Evolutionary conservation across 371 early-diverging fungal species (phyloP).

Genomic region (Circinella umbellata): DNA sequence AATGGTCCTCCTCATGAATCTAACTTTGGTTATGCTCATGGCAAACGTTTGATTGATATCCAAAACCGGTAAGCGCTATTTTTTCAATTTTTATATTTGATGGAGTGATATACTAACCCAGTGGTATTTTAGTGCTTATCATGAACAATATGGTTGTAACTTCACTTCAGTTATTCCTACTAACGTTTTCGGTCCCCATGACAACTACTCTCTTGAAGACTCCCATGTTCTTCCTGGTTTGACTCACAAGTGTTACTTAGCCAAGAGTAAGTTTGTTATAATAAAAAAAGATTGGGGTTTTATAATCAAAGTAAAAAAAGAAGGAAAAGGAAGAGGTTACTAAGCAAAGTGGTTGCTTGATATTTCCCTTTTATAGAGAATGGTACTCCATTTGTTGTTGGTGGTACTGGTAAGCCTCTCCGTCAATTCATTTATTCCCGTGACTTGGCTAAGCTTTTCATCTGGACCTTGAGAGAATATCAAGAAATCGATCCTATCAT

Average conservation of each 20-base stretch:
- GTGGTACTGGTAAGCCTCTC: conserved; percentile 83
- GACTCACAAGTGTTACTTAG: conserved; percentile 87
- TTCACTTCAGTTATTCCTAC: conserved; percentile 89
- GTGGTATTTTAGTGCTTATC: conserved; percentile 62
- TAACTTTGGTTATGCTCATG: conserved; percentile 90
- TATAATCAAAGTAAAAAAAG: not conserved
- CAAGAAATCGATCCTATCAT: conserved; percentile 83
- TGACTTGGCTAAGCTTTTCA: conserved; percentile 83
- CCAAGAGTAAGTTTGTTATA: conserved; percentile 57
- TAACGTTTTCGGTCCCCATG: conserved; percentile 87
- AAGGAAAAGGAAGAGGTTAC: not conserved
- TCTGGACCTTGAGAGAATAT: conserved; percentile 86
- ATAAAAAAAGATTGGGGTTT: not conserved
- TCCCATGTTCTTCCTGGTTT: conserved; percentile 88
- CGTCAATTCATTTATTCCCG: conserved; percentile 89
- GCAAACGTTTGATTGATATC: conserved; percentile 89
- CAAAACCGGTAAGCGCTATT: conserved; percentile 69
- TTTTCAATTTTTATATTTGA: too few species aligned
- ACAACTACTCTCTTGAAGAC: conserved; percentile 84
- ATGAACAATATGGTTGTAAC: conserved; percentile 82
- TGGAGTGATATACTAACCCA: too few species aligned
- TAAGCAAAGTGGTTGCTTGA: not conserved
- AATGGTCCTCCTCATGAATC: conserved; percentile 86
- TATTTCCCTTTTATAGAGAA: conserved; percentile 50
- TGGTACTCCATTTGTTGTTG: conserved; percentile 75